phyloP scores from a whole-genome alignment of 164 flowering plant species.

The Tinospora cordifolia region DNA sequence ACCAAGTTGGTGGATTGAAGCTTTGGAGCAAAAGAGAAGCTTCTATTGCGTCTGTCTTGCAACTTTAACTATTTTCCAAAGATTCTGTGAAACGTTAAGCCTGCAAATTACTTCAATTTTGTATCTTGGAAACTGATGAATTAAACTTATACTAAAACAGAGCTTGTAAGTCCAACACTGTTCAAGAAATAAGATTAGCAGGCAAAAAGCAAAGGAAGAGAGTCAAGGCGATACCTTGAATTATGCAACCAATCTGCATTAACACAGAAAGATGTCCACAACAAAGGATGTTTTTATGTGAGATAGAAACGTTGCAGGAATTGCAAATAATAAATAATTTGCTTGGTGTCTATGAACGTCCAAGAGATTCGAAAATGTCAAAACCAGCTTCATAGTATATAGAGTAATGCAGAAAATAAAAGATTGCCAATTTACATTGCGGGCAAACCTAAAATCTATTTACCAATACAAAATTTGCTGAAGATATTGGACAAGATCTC shows the following conservation, averaged over 20 bases:
- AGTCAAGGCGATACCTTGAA: background rate
- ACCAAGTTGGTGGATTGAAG: background rate
- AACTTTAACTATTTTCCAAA: background rate
- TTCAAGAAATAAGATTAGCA: background rate
- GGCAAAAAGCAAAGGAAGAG: background rate
- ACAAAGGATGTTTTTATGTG: background rate
- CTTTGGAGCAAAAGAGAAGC: background rate
- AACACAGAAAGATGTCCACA: background rate
- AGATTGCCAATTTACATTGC: background rate
- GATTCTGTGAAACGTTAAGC: background rate
- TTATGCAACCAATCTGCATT: background rate
- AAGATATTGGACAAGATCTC: conserved; percentile 84
- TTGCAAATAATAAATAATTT: too few relatives aligned
- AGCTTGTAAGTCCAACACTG: background rate
- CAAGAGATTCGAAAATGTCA: background rate
- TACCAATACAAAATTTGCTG: conserved; percentile 87
- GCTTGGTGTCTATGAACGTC: background rate
- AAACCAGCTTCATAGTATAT: background rate
- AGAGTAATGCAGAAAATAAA: background rate
- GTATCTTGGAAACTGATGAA: background rate
- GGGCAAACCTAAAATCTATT: conserved; percentile 26
- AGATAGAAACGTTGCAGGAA: background rate
- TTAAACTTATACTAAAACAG: background rate
- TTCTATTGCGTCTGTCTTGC: background rate
- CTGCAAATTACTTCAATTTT: background rate